A percentile compares a stretch with the other conserved stretches of the same genome.
These are phyloP conservation scores for Glomus cerebriforme DNA, from an alignment of 192 early-diverging fungal genomes.

Conservation along the genomic window DNA sequence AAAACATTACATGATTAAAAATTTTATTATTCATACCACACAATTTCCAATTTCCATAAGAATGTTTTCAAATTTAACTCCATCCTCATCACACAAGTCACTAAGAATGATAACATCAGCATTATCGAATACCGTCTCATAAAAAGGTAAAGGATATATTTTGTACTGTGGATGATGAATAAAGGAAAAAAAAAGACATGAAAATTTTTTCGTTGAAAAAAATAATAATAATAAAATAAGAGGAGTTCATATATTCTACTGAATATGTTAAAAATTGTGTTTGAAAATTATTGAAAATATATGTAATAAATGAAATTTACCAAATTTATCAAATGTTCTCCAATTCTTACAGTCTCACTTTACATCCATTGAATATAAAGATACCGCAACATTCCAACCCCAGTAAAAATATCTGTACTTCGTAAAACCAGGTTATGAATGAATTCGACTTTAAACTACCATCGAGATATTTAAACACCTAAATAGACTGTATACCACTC, in stretches of 20 bases:
- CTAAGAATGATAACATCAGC: conserved; percentile 46
- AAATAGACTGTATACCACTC: too few relatives aligned
- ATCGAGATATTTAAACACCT: too few relatives aligned
- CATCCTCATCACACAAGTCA: conserved; percentile 39
- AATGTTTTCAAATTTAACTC: conserved; percentile 39
- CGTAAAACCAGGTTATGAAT: neutral
- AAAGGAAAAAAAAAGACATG: conserved; percentile 34
- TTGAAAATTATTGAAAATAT: neutral
- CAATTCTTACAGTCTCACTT: conserved; percentile 59
- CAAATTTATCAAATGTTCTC: conserved; percentile 55
- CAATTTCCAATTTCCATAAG: conserved; percentile 38
- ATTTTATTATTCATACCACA: neutral
- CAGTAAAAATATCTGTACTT: neutral
- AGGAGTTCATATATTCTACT: conserved; percentile 41
- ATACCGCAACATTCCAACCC: conserved; percentile 30
- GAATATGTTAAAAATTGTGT: conserved; percentile 30
- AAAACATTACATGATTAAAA: neutral
- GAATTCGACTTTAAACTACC: too few relatives aligned
- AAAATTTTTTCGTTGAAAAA: neutral
- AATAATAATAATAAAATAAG: neutral
- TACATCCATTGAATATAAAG: conserved; percentile 39
- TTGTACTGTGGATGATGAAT: conserved; percentile 46
- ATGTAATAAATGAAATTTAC: conserved; percentile 35
- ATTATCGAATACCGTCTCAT: conserved; percentile 45
- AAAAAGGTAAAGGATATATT: conserved; percentile 54